Base-by-base conservation (phyloP, 108 stramenopile genomes). In the Nitzschia sp. region DNA sequence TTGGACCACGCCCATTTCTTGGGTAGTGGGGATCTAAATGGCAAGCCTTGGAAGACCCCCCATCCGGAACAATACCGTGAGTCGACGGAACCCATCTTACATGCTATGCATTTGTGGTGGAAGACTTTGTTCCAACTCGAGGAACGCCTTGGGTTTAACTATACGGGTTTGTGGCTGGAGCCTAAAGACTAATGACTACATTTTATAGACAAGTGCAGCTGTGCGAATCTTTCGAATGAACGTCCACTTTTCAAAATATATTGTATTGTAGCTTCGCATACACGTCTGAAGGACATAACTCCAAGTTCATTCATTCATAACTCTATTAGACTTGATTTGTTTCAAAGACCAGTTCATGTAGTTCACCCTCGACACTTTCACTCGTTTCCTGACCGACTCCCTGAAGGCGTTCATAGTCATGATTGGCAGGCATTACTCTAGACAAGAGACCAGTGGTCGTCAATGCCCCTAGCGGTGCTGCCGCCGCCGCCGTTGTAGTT, bases 301-400 rank as follows among this genome's bases (percentile, higher is more conserved):
- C n/a, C n/a, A n/a, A n/a, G n/a, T n/a, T n/a, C n/a, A n/a, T n/a
- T n/a, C n/a, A n/a, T n/a, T n/a, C n/a, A n/a, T n/a, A n/a, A n/a
- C n/a, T n/a, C 60, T 55, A 19, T 26, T 48, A 70, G 15, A 70
- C 42, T 49, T 70, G 68, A 59, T 70, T 70, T 15, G 68, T 70
- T 59, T 70, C 68, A 70, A 70, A 70, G 6, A 70, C 68, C n/a
- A 70, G 25, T 32, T 70, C 68, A 58, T 70, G 55, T 15, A 70
- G 26, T 6, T 19, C 58, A 18, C 25, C 47, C n/a, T 56, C 58
- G 26, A 51, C 18, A 26, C 19, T 15, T 19, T 67, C 67, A 5
- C 8, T 31, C 8, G 57, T 46, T 47, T 27, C 42, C 59, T 59
- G 32, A 2, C 36, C 58, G 23, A 54, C 36, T 27, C 32, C 28